Evolutionary conservation across 345 rosid genomes (phyloP), one percentile per base, ranked within the genome.

Genomic region (Eutrema yunnanense): DNA sequence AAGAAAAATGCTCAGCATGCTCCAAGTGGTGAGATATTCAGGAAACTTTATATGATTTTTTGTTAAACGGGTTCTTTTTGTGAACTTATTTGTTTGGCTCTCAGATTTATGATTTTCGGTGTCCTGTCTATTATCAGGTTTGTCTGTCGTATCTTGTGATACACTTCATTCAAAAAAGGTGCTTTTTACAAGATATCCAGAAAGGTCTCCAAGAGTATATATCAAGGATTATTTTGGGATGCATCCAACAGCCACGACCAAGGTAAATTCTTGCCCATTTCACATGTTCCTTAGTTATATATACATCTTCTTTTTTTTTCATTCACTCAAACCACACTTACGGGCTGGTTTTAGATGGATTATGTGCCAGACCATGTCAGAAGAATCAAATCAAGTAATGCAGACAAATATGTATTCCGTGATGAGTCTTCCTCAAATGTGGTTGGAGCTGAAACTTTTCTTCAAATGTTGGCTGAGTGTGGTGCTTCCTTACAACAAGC

Each of bases 401-500:
- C 95, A 61, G 86, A 82, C 41, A 82, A 82, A 38, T 86, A 84
- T 73, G 64, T 74, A 52, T 88, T 94, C 82, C 49, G 52, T 30
- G 81, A 84, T 82, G 89, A 79, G 64, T 77, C 80, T 82, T 87
- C 92, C 74, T 58, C 55, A 40, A 67, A 73, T 52, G 69, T 78
- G 78, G 78, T 84, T 58, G 95, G 96, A 55, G 80, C 77, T 55
- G 92, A 86, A 62, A 80, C 77, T 56, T 78, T 86, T 79, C 73
- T 78, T 61, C 80, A 85, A 67, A 74, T 82, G 89, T 58, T 94
- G 82, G 79, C 71, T 14, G 84, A 79, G 50, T 85, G 84, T 74
- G 97, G 98, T 83, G 95, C 95, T 78, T 88, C 86, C 37, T 19
- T 47, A 47, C 88, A 82, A 74, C 78, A 77, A 72, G 80, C 84